Conservation (phyloP, 352 stramenopile genomes). For the Globisporangium camurandrum region DNA sequence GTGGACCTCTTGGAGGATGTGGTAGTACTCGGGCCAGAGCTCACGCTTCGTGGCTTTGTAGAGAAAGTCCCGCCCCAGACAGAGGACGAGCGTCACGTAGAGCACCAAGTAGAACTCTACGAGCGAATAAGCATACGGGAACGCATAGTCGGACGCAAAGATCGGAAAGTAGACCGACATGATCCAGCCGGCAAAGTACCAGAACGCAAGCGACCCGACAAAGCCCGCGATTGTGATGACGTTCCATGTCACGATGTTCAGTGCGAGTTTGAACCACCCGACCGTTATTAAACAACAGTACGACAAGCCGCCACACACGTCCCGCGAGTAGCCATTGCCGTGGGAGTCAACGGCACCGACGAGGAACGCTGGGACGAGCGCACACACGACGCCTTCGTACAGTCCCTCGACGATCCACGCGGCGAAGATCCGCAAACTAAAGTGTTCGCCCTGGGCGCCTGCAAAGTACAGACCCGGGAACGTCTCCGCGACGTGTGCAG, state of each 20-base stretch:
- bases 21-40: conserved; percentile 80
- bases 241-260: conserved; percentile 85
- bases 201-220: conserved; percentile 59
- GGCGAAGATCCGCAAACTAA: conserved; percentile 72
- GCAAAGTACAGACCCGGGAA: conserved; percentile 80
- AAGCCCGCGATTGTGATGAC: conserved; percentile 46
- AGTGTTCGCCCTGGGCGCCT: conserved; percentile 71
- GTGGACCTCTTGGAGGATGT: conserved; percentile 79
- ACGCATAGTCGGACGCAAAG: conserved; percentile 55
- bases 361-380: conserved; percentile 54
- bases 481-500: conserved; percentile 49
- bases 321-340: conserved; percentile 52
- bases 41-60: conserved; percentile 85
- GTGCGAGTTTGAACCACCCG: conserved; percentile 67
- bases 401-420: conserved; percentile 77
- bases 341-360: conserved; percentile 51
- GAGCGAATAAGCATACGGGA: conserved; percentile 70
- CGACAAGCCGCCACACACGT: conserved; percentile 61
- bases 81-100: conserved; percentile 64
- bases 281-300: conserved; percentile 81
- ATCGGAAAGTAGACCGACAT: conserved; percentile 53
- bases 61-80: conserved; percentile 69
- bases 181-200: conserved; percentile 58
- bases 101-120: conserved; percentile 74
- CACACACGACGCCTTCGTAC: conserved; percentile 71